Evolutionary conservation across 139 green algal species (phyloP), one percentile per base, ranked within the genome.

Genomic region (Coelastrella sp.): DNA sequence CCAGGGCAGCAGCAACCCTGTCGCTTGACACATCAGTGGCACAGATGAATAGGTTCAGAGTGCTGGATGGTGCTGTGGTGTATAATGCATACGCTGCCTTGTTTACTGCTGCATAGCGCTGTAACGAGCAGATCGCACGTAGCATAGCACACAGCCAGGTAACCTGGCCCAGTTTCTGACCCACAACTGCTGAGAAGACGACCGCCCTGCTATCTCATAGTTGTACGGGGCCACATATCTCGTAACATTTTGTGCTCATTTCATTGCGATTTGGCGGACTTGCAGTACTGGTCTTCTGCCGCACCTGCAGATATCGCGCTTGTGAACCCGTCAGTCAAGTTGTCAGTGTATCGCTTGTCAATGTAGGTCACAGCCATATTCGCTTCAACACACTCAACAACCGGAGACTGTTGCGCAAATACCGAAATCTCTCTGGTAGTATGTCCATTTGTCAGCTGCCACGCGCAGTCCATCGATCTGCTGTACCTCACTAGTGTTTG

Each of bases 21-120:
- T 84, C 76, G 17, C 57, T 72, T 17, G 76, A 62, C 19, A 25
- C 76, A 67, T 84, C 76, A 41, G 76, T 34, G 62, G 76, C 76
- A 62, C 76, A 84, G 11, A 84, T 57, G 48, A 84, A 84, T 23
- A 84, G 27, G 76, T 66, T 72, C 57, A 84, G 6, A 3, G 76
- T 84, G 25, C 3, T 57, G 4, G 45, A 19, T 59, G 23, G 37
- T 72, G 25, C 3, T 9, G 9, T 5, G 23, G 76, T 63, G 9
- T 25, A 41, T 41, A 51, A 63, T 40, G 62, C 19, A n/a, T 7
- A 15, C 8, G 40, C 1, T 40, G 53, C 27, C 7, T n/a, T 32
- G 17, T 27, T n/a, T 9, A 64, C 27, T 9, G 38, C 40, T 59
- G 17, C 23, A 23, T 21, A 30, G 27, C 8, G 35, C 35, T 48